Percentiles rank a stretch among this genome's conserved stretches.
Evolutionary conservation across 106 monocot genomes (phyloP).

Genomic region (Iris macrosiphon): DNA sequence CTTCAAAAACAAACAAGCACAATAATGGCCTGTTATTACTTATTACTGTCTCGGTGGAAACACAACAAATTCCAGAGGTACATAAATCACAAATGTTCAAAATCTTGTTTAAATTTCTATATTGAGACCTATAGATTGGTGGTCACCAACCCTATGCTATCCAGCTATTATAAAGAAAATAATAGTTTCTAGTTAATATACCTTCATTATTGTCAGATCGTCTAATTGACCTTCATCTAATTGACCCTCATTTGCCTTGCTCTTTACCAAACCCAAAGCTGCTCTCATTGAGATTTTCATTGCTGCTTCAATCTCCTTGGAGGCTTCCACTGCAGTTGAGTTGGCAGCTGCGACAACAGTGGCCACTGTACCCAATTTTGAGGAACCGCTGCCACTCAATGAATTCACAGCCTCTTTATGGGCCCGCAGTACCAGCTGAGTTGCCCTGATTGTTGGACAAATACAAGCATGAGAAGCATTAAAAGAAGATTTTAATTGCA

Average conservation of each 20-base stretch:
- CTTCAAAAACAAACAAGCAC: too few relatives aligned
- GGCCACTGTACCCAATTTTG: conserved; percentile 85
- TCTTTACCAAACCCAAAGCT: conserved; percentile 54
- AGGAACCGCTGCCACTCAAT: conserved; percentile 73
- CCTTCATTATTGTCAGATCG: conserved; percentile 92
- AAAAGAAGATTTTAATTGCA: neutral
- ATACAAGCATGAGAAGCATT: conserved; percentile 7
- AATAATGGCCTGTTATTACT: too few relatives aligned
- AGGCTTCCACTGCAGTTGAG: conserved; percentile 74
- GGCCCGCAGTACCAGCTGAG: conserved; percentile 85
- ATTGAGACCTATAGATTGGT: too few relatives aligned
- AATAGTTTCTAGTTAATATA: conserved; percentile 12
- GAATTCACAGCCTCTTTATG: conserved; percentile 98
- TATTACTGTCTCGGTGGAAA: too few relatives aligned
- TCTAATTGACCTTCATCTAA: conserved; percentile 45
- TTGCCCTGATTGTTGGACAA: conserved; percentile 51
- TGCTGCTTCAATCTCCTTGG: conserved; percentile 90
- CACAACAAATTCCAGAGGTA: too few relatives aligned
- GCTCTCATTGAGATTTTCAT: conserved; percentile 87
- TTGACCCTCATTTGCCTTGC: conserved; percentile 39
- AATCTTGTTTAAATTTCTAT: too few relatives aligned
- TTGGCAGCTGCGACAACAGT: conserved; percentile 94
- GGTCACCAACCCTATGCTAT: too few relatives aligned
- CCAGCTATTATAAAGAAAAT: too few relatives aligned
- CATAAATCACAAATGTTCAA: too few relatives aligned